Conservation (phyloP, 2,329 filamentous ascomycete species). For the Fusarium decemcellulare region DNA sequence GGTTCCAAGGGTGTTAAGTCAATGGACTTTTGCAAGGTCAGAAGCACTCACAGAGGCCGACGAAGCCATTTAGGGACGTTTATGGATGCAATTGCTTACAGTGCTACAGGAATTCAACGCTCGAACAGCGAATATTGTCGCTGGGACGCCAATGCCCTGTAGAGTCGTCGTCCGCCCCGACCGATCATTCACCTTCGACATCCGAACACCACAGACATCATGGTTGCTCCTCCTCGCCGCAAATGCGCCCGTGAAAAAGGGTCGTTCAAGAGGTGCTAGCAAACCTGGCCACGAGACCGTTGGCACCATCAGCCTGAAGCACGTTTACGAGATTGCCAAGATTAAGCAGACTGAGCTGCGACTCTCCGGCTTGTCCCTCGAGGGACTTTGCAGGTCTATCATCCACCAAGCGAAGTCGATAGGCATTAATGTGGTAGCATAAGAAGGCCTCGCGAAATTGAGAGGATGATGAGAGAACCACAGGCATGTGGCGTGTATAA, state of each 20-base stretch:
- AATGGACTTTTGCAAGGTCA: constrained; percentile 99
- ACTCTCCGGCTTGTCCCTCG: constrained; percentile 78
- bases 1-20: constrained; percentile 99
- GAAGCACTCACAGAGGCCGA: constrained; percentile 26
- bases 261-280: constrained; percentile 82
- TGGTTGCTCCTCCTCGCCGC: constrained; percentile 90
- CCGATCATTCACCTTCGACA: constrained; percentile 91
- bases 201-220: constrained; percentile 95
- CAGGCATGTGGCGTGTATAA: constrained; percentile 32
- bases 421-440: constrained; percentile 80
- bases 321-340: constrained; percentile 97
- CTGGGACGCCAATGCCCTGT: constrained; percentile 90
- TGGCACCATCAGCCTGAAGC: constrained; percentile 92
- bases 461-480: constrained; percentile 12
- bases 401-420: constrained; percentile 83
- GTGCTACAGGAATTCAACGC: constrained; percentile 91
- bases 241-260: constrained; percentile 80
- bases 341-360: constrained; percentile 89
- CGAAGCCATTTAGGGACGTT: neutral
- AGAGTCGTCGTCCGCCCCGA: constrained; percentile 94
- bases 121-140: constrained; percentile 84
- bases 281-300: constrained; percentile 83
- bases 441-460: constrained; percentile 23
- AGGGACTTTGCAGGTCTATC: constrained; percentile 80
- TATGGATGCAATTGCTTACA: constrained; percentile 31